Conservation (phyloP, 495 filamentous ascomycete species). For the Penicillium cosmopolitanum region DNA sequence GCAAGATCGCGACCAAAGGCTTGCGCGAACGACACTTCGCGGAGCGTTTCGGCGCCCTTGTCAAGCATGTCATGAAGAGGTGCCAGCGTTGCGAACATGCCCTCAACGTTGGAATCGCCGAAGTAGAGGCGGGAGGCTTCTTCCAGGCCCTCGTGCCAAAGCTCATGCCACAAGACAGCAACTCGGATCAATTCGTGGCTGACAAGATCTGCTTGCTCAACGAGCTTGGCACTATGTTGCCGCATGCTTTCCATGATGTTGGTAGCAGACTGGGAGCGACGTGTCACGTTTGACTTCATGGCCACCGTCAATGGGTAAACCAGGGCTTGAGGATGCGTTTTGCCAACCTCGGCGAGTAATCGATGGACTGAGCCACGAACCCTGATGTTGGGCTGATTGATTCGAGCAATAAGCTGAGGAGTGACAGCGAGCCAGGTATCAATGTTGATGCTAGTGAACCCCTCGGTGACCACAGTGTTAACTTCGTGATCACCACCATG, state of each 20-base stretch:
- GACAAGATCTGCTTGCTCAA: constrained; percentile 93
- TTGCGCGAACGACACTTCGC: constrained; percentile 97
- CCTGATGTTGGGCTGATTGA: constrained; percentile 87
- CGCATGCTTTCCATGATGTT: constrained; percentile 98
- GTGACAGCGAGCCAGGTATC: constrained; percentile 99
- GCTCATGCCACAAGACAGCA: constrained; percentile 96
- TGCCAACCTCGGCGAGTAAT: constrained; percentile 86
- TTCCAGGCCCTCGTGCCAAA: constrained; percentile 98
- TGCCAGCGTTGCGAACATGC: constrained; percentile 90
- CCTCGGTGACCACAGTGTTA: constrained; percentile 82
- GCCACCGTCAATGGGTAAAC: constrained; percentile 99
- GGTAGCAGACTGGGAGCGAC: constrained; percentile 80
- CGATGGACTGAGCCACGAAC: constrained; percentile 90
- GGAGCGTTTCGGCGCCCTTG: constrained; percentile 83
- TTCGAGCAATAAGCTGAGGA: constrained; percentile 93
- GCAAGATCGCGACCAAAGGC: constrained; percentile 93
- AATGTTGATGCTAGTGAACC: constrained; percentile 86
- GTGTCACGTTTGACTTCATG: constrained; percentile 86
- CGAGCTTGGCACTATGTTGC: constrained; percentile 88
- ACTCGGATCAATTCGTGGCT: constrained; percentile 95
- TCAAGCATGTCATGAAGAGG: constrained; percentile 92
- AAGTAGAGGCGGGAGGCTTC: constrained; percentile 93
- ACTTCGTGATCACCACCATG: constrained; percentile 90
- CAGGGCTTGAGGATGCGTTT: constrained; percentile 92
- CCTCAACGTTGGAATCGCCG: constrained; percentile 92